Base-by-base conservation (phyloP, 257 asterid genomes). In the Solanum chiquidenum region DNA sequence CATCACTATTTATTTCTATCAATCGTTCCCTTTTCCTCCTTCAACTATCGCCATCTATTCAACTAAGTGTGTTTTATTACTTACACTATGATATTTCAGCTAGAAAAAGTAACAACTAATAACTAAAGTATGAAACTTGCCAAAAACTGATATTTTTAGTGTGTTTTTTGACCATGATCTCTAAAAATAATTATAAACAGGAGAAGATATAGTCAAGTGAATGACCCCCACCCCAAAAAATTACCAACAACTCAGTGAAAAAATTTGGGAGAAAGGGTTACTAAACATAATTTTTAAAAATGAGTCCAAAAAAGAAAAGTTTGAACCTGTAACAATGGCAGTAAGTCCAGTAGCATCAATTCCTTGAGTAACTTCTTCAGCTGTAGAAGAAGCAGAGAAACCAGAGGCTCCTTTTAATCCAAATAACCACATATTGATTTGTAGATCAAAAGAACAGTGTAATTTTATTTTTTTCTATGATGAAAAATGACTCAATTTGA, bases 311-410 rank as follows among this genome's bases (percentile, higher is more conserved):
- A 58, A 25, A 25, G 21, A 34, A n/a, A 4, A 42, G 25, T 2
- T 29, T 27, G 8, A 27, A 94, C 94, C 97, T 79, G 97, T 92
- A 69, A 94, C 93, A 52, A 95, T 90, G 86, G 96, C 96, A 83
- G 96, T 93, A 88, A 94, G 96, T 84, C 88, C 91, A 82, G 95
- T 87, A 75, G 84, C 95, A 89, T 92, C 93, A 83, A 93, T 88
- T 87, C 98, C 95, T 64, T 60, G 83, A 8, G 94, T 87, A 89
- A 94, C 96, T 88, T 93, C 91, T 86, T 92, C 94, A 27, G 97
- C 94, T 23, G 94, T 94, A 6, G 98, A 93, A 80, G 86, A 75
- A 18, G 92, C 90, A 52, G 96, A 93, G 88, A 91, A 94, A 10
- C 96, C 98, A 6, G 94, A 93, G 4, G 90, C 88, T 52, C 96